These are phyloP conservation scores for Luvunga scandens DNA, from an alignment of 345 rosid genomes.

Conservation along the genomic window DNA sequence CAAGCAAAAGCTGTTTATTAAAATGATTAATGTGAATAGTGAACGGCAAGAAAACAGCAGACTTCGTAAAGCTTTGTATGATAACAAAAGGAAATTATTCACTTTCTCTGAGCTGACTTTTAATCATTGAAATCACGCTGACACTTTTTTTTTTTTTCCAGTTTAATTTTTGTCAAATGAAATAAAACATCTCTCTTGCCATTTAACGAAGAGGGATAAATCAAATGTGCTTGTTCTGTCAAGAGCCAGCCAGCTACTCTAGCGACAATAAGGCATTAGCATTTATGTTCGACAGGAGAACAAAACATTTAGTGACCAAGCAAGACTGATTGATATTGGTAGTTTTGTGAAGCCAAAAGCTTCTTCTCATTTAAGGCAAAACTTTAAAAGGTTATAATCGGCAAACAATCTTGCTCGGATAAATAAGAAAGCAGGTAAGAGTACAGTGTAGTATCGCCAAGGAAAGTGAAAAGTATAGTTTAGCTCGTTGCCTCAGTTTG, in stretches of 20 bases:
- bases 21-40: not conserved
- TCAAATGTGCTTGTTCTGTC: not conserved
- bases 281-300: not conserved
- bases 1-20: slow-evolving; percentile 1
- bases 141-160: not conserved
- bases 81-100: too few species aligned
- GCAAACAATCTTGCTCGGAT: not conserved
- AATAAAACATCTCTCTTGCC: not conserved
- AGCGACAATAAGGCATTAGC: not conserved
- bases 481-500: not conserved
- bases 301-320: not conserved
- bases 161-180: not conserved
- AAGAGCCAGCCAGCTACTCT: not conserved
- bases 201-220: not conserved
- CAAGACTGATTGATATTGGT: not conserved
- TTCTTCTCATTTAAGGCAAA: not conserved
- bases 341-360: not conserved
- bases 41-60: not conserved
- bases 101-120: too few species aligned
- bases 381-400: not conserved
- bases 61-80: not conserved
- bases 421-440: not conserved
- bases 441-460: not conserved
- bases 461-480: not conserved
- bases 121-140: not conserved